Conservation (phyloP, 2,329 filamentous ascomycete genomes). For the Aspergillus bombycis region DNA sequence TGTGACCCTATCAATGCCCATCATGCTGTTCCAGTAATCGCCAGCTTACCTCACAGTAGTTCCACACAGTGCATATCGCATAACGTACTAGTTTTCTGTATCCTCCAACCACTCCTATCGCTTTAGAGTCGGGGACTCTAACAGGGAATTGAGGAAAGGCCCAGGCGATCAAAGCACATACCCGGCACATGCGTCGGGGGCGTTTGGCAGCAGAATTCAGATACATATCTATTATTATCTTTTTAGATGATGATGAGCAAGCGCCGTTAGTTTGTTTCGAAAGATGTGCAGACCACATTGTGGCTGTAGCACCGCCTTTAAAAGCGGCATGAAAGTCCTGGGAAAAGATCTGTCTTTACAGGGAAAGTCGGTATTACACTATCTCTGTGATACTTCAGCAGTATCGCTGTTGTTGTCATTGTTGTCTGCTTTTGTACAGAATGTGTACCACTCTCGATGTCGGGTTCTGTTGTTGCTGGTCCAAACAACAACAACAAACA, state of each 20-base stretch:
- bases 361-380: background rate
- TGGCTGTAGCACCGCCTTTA: background rate
- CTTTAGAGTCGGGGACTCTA: background rate
- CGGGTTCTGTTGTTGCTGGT: background rate
- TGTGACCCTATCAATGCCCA: slow-evolving; percentile 4
- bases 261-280: background rate
- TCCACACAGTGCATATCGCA: slow-evolving; percentile 7
- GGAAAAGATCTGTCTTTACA: background rate
- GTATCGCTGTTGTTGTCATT: background rate
- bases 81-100: background rate
- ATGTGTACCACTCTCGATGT: background rate
- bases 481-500: background rate
- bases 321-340: background rate
- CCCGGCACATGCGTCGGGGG: background rate
- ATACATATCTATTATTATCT: slow-evolving; percentile 2
- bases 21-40: slow-evolving; percentile 16
- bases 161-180: background rate
- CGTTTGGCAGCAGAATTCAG: background rate
- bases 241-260: background rate
- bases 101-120: background rate
- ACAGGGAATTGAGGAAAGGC: background rate
- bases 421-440: background rate
- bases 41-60: slow-evolving; percentile 3
- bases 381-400: background rate
- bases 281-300: background rate